These are phyloP conservation scores for Plasmodium adleri DNA, from an alignment of 169 alveolate genomes.

Conservation along the genomic window DNA sequence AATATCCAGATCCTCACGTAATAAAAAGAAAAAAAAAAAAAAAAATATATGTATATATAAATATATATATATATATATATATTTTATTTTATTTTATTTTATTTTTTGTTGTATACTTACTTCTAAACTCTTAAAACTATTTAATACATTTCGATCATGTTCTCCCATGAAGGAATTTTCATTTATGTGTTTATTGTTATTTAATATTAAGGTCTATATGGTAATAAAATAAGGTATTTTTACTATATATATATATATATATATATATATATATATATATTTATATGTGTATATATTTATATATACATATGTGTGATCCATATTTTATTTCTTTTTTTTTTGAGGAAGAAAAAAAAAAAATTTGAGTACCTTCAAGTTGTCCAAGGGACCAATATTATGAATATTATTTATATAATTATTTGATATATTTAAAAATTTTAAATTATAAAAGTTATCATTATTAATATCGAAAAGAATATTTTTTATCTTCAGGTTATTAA, in stretches of 20 bases:
- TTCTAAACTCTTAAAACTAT: constrained; percentile 33
- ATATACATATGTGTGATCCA: background rate
- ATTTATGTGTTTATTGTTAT: constrained; percentile 67
- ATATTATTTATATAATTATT: constrained; percentile 49
- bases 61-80: background rate
- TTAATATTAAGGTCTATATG: constrained; percentile 37
- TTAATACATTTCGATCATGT: constrained; percentile 14
- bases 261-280: no score
- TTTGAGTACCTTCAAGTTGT: constrained; percentile 28
- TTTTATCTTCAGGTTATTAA: constrained; percentile 44
- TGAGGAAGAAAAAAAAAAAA: background rate
- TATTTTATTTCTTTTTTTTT: background rate
- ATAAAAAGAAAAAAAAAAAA: background rate
- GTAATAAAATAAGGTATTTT: background rate
- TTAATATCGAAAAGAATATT: constrained; percentile 49
- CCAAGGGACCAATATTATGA: constrained; percentile 51
- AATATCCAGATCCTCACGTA: constrained; percentile 38
- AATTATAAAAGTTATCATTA: constrained; percentile 37
- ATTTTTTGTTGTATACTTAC: constrained; percentile 8
- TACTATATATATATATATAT: no score
- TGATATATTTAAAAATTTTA: constrained; percentile 21
- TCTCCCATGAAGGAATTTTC: constrained; percentile 54
- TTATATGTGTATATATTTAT: no score
- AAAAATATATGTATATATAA: background rate
- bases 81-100: background rate